Conservation (phyloP, 2,329 filamentous ascomycete species). For the Fusarium secorum region DNA sequence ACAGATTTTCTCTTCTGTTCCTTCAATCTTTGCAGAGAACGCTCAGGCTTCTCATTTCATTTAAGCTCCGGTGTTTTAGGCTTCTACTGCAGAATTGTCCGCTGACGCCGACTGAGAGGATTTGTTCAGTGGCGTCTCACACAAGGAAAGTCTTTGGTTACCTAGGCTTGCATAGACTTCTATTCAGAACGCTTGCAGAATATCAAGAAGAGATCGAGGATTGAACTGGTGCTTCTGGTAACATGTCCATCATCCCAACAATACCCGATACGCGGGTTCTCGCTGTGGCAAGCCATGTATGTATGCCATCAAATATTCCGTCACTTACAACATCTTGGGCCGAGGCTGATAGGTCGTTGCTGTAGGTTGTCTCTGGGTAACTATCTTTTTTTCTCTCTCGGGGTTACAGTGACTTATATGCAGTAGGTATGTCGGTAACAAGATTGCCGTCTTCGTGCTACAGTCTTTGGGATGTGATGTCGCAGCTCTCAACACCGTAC, state of each 20-base stretch:
- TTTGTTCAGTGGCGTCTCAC: slow-evolving; percentile 24
- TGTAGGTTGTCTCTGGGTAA: slow-evolving; percentile 44
- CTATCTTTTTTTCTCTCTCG: not conserved
- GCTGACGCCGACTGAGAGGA: slow-evolving; percentile 14
- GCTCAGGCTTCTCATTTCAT: not conserved
- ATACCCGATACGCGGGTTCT: slow-evolving; percentile 74
- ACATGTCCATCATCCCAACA: slow-evolving; percentile 38
- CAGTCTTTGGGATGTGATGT: slow-evolving; percentile 95
- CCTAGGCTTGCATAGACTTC: not conserved
- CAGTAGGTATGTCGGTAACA: slow-evolving; percentile 92
- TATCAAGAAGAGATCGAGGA: not conserved
- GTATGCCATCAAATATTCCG: slow-evolving; percentile 57
- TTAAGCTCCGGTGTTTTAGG: not conserved
- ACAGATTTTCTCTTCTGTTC: not conserved
- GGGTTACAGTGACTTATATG: slow-evolving; percentile 1
- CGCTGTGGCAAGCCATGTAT: slow-evolving; percentile 95
- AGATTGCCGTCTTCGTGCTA: slow-evolving; percentile 94
- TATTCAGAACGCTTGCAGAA: not conserved
- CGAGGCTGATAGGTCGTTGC: slow-evolving; percentile 18
- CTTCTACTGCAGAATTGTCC: not conserved
- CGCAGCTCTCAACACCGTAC: slow-evolving; percentile 91
- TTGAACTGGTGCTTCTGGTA: not conserved
- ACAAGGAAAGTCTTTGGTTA: not conserved
- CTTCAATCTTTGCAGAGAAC: not conserved
- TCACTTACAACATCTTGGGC: not conserved